Percentiles rank a stretch among this genome's conserved stretches.
Evolutionary conservation across 2,329 filamentous ascomycete genomes (phyloP).

Genomic region (Ilyonectria destructans): DNA sequence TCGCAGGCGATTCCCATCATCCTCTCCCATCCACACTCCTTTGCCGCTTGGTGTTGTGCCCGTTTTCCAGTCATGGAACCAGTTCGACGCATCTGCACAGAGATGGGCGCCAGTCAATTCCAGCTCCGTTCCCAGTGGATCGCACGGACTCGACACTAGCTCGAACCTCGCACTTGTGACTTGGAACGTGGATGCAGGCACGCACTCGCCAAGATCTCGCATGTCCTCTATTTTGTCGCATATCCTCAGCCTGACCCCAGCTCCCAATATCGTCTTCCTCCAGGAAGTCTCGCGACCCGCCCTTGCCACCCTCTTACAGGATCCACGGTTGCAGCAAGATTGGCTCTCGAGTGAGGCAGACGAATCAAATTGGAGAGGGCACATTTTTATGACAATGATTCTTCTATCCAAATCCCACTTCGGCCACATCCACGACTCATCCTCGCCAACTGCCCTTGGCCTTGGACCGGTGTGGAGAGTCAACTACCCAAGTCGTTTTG

Average conservation of each 20-base stretch:
- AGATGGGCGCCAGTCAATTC: neutral
- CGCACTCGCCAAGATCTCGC: conserved; percentile 34
- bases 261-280: conserved; percentile 27
- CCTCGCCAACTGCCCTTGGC: conserved; percentile 41
- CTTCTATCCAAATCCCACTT: conserved; percentile 51
- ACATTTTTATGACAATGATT: conserved; percentile 49
- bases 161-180: conserved; percentile 46
- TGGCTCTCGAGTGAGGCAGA: conserved; percentile 55
- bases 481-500: conserved; percentile 52
- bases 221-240: conserved; percentile 51
- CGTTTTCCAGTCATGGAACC: neutral
- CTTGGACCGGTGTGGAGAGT: conserved; percentile 51
- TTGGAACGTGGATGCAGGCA: conserved; percentile 53
- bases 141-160: conserved; percentile 39
- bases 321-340: conserved; percentile 45
- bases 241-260: conserved; percentile 14
- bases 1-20: neutral
- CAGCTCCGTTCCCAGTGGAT: conserved; percentile 19
- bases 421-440: conserved; percentile 6
- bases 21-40: neutral
- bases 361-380: conserved; percentile 38
- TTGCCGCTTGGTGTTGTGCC: neutral
- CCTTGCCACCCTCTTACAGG: conserved; percentile 44
- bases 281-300: conserved; percentile 40
- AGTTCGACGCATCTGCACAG: neutral